Evolutionary conservation across 2,329 filamentous ascomycete genomes (phyloP), one percentile per base, ranked within the genome.

Genomic region (Fusarium staphyleae): DNA sequence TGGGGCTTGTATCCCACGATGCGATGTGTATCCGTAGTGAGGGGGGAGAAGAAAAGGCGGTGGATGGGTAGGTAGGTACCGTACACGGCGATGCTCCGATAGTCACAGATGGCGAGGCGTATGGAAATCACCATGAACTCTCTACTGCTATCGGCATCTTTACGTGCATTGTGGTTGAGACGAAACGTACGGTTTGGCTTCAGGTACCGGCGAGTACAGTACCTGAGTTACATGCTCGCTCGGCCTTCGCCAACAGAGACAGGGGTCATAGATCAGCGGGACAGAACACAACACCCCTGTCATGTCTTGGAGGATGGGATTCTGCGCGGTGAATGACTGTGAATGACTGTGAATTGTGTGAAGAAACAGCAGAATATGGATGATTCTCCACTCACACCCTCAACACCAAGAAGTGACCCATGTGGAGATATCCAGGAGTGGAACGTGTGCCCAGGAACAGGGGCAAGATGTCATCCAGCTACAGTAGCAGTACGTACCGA

Each of bases 191-290:
- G 43, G 32, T 24, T 15, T 56, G n/a, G 18, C 16, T 52, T 35
- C 34, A 45, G 58, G 58, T 62, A 62, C 58, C 52, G 14, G 18
- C 19, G 58, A 36, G 54, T 62, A 62, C 58, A 28, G n/a, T n/a
- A n/a, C n/a, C n/a, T n/a, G n/a, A n/a, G n/a, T n/a, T n/a, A n/a
- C n/a, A n/a, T n/a, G n/a, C n/a, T n/a, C 52, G 15, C 32, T 45
- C 34, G 44, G 49, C 53, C 30, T 18, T 47, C 12, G 10, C 2
- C 16, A 24, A 10, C n/a, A 24, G 32, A 40, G 55, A 52, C 58
- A 62, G 58, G 58, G 58, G 58, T 48, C 6, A 29, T 26, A 45
- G 59, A 62, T 62, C 55, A 62, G 59, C 55, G 52, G 55, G 59
- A 55, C 57, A 24, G 22, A 9, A 9, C 22, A 8, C 4, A 5